A percentile compares a stretch with the other conserved stretches of the same genome.
These are phyloP conservation scores for Euphrasia arctica DNA, from an alignment of 305 asterid genomes.

Conservation along the genomic window DNA sequence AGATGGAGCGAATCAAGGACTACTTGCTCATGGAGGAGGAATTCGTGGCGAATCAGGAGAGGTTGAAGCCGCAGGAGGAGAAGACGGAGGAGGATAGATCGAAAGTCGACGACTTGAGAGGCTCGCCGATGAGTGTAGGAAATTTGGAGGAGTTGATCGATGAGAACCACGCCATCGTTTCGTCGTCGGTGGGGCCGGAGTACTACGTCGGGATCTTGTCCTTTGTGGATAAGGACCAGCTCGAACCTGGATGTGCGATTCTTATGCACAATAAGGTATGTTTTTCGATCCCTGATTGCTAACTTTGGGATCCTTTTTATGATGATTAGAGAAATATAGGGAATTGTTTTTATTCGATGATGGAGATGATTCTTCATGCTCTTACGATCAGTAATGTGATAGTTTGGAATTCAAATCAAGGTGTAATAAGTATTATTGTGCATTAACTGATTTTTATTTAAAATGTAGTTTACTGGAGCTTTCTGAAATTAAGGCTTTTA, in stretches of 20 bases:
- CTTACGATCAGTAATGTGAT: background rate
- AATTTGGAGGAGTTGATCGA: slow-evolving; percentile 72
- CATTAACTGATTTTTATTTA: no score
- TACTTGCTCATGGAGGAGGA: slow-evolving; percentile 40
- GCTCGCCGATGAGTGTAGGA: slow-evolving; percentile 80
- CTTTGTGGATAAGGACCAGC: slow-evolving; percentile 76
- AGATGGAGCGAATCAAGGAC: slow-evolving; percentile 67
- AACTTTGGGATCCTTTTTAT: slow-evolving; percentile 16
- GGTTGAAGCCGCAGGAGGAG: slow-evolving; percentile 83
- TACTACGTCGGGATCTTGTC: slow-evolving; percentile 57
- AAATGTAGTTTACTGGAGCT: no score
- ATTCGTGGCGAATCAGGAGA: slow-evolving; percentile 56
- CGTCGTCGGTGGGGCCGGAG: slow-evolving; percentile 40
- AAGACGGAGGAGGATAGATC: slow-evolving; percentile 77
- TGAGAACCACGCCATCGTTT: slow-evolving; percentile 80
- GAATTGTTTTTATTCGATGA: background rate
- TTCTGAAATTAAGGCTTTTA: no score
- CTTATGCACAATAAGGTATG: slow-evolving; percentile 78
- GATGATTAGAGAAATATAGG: slow-evolving; percentile 23
- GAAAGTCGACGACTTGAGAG: slow-evolving; percentile 70
- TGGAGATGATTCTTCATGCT: no score
- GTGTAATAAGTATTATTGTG: no score
- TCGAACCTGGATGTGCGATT: slow-evolving; percentile 82
- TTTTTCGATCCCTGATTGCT: background rate
- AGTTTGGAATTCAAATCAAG: no score